Evolutionary conservation across 306 rosid genomes (phyloP).

Genomic region (Canavalia gladiata): DNA sequence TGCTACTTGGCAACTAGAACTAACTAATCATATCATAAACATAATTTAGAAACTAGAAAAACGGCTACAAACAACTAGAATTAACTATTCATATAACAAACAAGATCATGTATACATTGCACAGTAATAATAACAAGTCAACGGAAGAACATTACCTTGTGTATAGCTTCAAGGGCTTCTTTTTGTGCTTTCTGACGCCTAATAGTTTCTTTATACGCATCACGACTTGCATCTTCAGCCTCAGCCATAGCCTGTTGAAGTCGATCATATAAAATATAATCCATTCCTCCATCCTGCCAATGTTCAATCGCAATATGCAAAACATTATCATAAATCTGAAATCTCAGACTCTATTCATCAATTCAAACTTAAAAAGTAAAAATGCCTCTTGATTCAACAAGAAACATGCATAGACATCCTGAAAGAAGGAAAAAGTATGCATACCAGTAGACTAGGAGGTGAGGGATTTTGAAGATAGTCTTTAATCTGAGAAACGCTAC

Average conservation of each 20-base stretch:
- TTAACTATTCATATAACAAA: constrained; percentile 15
- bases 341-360: background rate
- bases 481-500: constrained; percentile 34
- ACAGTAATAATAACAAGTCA: constrained; percentile 22
- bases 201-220: constrained; percentile 66
- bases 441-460: constrained; percentile 72
- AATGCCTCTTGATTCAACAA: constrained; percentile 16
- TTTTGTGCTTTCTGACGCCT: constrained; percentile 80
- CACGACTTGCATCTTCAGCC: constrained; percentile 69
- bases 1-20: background rate
- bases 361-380: background rate
- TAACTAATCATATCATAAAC: no score
- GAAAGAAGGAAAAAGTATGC: constrained; percentile 8
- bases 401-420: constrained; percentile 11
- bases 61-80: constrained; percentile 17
- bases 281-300: constrained; percentile 74
- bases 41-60: background rate
- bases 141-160: constrained; percentile 60
- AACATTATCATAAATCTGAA: background rate
- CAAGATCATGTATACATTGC: constrained; percentile 20
- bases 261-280: constrained; percentile 67
- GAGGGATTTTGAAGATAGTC: constrained; percentile 59
- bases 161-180: constrained; percentile 67
- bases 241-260: constrained; percentile 71
- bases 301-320: constrained; percentile 33